These are phyloP conservation scores for Acer campestre DNA, from an alignment of 345 rosid genomes.

Conservation along the genomic window DNA sequence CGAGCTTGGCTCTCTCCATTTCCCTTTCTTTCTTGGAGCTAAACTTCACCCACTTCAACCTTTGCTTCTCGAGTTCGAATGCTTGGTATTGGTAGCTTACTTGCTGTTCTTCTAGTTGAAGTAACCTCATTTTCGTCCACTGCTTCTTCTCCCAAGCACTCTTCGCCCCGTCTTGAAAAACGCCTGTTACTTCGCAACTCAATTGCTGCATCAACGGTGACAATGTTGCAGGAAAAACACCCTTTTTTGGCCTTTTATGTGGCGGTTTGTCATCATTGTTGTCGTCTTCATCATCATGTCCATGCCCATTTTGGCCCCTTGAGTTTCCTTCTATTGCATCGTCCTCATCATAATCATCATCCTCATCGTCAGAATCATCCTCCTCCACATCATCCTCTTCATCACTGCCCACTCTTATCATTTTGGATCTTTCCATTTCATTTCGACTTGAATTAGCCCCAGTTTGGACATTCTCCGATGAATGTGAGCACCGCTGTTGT, in stretches of 20 bases:
- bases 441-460: slow-evolving; percentile 27
- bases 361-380: slow-evolving; percentile 41
- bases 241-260: slow-evolving; percentile 44
- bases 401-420: slow-evolving; percentile 45
- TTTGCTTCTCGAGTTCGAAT: slow-evolving; percentile 82
- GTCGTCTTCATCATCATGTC: slow-evolving; percentile 46
- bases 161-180: slow-evolving; percentile 56
- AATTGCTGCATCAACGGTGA: slow-evolving; percentile 51
- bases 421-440: slow-evolving; percentile 42
- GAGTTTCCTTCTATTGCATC: slow-evolving; percentile 41
- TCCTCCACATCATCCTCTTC: slow-evolving; percentile 50
- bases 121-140: slow-evolving; percentile 59
- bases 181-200: slow-evolving; percentile 42
- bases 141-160: slow-evolving; percentile 90
- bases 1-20: slow-evolving; percentile 83
- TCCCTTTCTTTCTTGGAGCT: slow-evolving; percentile 91
- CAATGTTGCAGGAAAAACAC: slow-evolving; percentile 4
- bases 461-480: slow-evolving; percentile 32
- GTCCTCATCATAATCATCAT: slow-evolving; percentile 43
- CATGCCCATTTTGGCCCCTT: slow-evolving; percentile 44
- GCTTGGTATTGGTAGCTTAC: slow-evolving; percentile 63
- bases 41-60: slow-evolving; percentile 90
- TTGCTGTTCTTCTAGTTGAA: slow-evolving; percentile 77
- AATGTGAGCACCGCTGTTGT: slow-evolving; percentile 62
- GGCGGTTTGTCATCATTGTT: slow-evolving; percentile 29